Evolutionary conservation across 2,329 filamentous ascomycete species (phyloP).

Genomic region (Bipolaris sorokiniana): DNA sequence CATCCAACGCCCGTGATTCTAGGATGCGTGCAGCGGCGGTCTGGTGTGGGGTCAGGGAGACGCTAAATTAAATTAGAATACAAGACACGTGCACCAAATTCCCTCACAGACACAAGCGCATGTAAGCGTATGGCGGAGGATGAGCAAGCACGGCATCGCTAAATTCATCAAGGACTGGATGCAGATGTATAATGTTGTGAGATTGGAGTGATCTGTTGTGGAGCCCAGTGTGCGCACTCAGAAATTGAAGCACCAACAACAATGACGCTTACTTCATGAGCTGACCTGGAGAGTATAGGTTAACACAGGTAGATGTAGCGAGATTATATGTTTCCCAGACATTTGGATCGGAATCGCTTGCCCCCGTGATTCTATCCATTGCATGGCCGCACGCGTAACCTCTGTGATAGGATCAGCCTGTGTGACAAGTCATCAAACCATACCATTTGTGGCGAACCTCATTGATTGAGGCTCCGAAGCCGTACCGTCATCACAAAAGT

Average conservation of each 20-base stretch:
- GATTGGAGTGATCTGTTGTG: background rate
- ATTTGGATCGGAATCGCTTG: background rate
- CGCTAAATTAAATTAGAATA: background rate
- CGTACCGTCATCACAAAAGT: background rate
- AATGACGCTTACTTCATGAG: background rate
- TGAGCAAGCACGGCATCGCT: no score
- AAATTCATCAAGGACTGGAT: no score
- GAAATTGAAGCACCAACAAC: background rate
- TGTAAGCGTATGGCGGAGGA: background rate
- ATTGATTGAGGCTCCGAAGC: background rate
- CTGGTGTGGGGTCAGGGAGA: conserved; percentile 9
- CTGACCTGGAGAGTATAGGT: background rate
- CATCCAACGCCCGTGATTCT: conserved; percentile 7
- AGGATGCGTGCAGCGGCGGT: conserved; percentile 7
- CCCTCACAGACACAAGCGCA: no score
- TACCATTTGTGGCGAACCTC: background rate
- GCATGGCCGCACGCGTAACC: background rate
- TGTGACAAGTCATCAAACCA: background rate
- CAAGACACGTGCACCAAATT: background rate
- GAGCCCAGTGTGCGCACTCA: background rate
- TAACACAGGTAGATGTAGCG: background rate
- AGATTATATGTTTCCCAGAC: background rate
- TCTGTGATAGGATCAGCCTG: background rate
- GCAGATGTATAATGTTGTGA: background rate
- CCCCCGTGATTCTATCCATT: no score